Evolutionary conservation across 2,329 filamentous ascomycete species (phyloP).

Genomic region (Blastomyces parvus): DNA sequence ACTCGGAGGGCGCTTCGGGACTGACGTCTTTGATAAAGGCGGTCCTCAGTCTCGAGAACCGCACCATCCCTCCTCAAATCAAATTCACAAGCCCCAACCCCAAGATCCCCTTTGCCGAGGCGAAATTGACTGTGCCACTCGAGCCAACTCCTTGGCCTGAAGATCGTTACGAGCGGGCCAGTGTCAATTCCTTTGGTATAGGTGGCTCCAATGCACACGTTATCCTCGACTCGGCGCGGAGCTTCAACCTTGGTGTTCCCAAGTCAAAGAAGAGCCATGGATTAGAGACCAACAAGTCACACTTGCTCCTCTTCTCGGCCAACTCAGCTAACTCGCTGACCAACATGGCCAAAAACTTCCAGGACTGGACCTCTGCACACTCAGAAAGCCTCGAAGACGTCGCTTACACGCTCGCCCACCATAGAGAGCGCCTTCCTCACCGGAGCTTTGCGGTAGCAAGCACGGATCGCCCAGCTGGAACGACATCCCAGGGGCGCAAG

Average conservation of each 20-base stretch:
- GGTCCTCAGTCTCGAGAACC: conserved; percentile 1
- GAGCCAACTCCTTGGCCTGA: conserved; percentile 11
- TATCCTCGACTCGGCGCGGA: conserved; percentile 19
- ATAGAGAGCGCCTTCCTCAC: conserved; percentile 5
- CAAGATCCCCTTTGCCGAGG: too few species aligned
- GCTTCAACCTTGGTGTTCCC: neutral
- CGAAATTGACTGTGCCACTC: too few species aligned
- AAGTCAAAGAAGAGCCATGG: neutral
- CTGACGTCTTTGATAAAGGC: conserved; percentile 22
- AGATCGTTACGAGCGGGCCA: conserved; percentile 17
- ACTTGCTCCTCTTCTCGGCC: conserved; percentile 12
- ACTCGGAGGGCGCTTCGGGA: conserved; percentile 26
- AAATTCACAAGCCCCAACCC: too few species aligned
- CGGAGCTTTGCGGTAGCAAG: neutral
- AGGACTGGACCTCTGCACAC: neutral
- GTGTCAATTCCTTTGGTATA: conserved; percentile 23
- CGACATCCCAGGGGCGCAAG: conserved; percentile 9
- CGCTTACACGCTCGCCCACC: conserved; percentile 1
- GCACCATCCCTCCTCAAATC: too few species aligned
- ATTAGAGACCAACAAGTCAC: too few species aligned
- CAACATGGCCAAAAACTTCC: neutral
- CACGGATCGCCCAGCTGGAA: neutral
- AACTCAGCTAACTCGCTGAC: conserved; percentile 3
- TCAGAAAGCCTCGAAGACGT: conserved; percentile 1
- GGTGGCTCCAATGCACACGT: conserved; percentile 31